Evolutionary conservation across 768 basidiomycete genomes (phyloP).

Genomic region (Mycena kentingensis): DNA sequence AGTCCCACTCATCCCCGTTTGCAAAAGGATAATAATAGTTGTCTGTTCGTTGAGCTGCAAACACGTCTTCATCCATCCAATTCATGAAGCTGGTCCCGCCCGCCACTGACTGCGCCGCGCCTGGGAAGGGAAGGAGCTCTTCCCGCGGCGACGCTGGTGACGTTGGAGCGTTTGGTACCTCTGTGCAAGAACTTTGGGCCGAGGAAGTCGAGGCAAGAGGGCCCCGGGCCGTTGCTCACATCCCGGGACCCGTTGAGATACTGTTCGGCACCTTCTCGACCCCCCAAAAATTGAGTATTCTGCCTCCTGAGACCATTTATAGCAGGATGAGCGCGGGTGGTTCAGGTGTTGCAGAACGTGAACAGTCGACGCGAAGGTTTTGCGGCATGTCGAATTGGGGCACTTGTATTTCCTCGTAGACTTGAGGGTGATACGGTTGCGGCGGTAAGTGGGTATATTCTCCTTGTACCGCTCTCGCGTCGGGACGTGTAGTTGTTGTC

Average conservation of each 20-base stretch:
- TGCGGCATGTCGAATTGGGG: neutral
- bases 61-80: conserved; percentile 27
- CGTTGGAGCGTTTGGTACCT: no score
- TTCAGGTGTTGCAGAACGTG: neutral
- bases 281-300: neutral
- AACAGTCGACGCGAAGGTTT: neutral
- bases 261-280: neutral
- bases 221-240: neutral
- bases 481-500: neutral
- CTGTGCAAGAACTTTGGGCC: neutral
- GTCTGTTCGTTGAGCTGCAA: conserved; percentile 18
- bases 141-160: neutral
- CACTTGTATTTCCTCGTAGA: neutral
- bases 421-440: neutral
- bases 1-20: conserved; percentile 33
- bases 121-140: neutral
- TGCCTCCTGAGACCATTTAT: neutral
- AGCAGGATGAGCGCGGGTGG: neutral
- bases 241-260: neutral
- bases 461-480: neutral
- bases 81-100: conserved; percentile 25
- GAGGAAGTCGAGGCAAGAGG: neutral
- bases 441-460: neutral
- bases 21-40: conserved; percentile 37
- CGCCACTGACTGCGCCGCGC: no score